A percentile compares a stretch with the other conserved stretches of the same genome.
These are phyloP conservation scores for Dactylellina sp. DNA, from an alignment of 2,329 filamentous ascomycete species.

Conservation along the genomic window DNA sequence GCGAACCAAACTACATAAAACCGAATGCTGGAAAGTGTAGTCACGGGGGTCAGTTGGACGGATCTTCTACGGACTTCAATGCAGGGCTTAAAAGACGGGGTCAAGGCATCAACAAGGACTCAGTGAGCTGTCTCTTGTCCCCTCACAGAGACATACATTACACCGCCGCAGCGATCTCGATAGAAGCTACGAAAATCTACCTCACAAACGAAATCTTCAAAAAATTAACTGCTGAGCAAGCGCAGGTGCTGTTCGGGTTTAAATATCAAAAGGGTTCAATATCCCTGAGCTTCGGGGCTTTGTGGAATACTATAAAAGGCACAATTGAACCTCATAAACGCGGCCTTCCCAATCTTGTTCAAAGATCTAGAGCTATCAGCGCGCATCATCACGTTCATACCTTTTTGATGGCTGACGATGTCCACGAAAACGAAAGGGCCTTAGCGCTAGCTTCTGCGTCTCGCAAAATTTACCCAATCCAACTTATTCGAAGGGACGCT, in stretches of 20 bases:
- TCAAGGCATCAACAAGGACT: conserved; percentile 55
- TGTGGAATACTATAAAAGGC: conserved; percentile 16
- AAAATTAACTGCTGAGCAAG: conserved; percentile 1
- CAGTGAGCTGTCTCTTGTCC: conserved; percentile 19
- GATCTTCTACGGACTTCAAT: neutral
- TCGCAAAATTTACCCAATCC: conserved; percentile 32
- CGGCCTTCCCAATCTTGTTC: neutral
- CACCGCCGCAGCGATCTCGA: neutral
- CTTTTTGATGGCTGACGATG: conserved; percentile 14
- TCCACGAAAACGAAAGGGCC: conserved; percentile 28
- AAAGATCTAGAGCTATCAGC: conserved; percentile 10
- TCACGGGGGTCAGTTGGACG: conserved; percentile 39
- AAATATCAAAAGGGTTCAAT: neutral
- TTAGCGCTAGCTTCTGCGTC: conserved; percentile 1
- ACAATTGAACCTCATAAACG: conserved; percentile 20
- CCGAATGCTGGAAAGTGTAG: conserved; percentile 27
- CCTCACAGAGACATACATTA: conserved; percentile 30
- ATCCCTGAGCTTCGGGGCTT: neutral
- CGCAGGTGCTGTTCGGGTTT: conserved; percentile 18
- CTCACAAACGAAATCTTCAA: conserved; percentile 17
- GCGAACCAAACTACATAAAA: conserved; percentile 30
- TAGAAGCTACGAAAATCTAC: conserved; percentile 29
- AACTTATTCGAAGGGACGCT: conserved; percentile 5
- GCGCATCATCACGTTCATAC: conserved; percentile 19
- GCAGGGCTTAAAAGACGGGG: neutral